Percentiles rank a stretch among this genome's conserved stretches.
phyloP scores from a whole-genome alignment of 805 yeast species.

The Candida sithepensis region DNA sequence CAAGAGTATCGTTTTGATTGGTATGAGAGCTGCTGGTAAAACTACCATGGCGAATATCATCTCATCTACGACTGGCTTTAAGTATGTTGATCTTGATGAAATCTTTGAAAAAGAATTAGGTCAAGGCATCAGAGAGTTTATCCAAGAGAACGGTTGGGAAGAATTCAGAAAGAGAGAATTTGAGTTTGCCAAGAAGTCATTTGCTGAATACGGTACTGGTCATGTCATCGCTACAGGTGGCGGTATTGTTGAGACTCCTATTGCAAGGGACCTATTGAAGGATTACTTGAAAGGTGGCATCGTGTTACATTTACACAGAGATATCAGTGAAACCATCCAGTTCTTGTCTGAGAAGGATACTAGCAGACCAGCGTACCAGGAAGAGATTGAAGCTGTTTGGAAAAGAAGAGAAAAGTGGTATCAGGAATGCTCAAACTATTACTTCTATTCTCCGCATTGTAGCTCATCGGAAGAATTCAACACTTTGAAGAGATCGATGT shows the following conservation, averaged over 20 bases:
- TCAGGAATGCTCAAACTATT: conserved; percentile 71
- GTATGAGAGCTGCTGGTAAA: conserved; percentile 98
- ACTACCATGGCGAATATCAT: conserved; percentile 81
- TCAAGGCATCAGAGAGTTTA: conserved; percentile 53
- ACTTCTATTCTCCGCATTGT: conserved; percentile 76
- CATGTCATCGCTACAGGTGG: conserved; percentile 93
- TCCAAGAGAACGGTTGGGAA: conserved; percentile 80
- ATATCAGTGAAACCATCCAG: conserved; percentile 70
- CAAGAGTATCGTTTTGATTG: conserved; percentile 73
- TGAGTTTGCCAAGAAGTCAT: conserved; percentile 47
- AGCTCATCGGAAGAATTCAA: conserved; percentile 48
- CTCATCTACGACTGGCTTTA: conserved; percentile 63
- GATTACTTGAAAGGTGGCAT: conserved; percentile 56
- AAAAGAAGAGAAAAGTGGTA: conserved; percentile 75
- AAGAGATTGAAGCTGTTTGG: conserved; percentile 84
- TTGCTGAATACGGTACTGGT: conserved; percentile 40
- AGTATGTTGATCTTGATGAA: conserved; percentile 72
- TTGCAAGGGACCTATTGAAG: conserved; percentile 62
- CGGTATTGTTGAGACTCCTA: conserved; percentile 79
- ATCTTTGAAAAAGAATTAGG: conserved; percentile 56
- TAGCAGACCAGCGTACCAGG: conserved; percentile 81
- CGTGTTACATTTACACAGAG: conserved; percentile 88
- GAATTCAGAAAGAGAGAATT: conserved; percentile 70
- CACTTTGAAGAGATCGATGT: conserved; percentile 56
- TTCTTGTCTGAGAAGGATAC: conserved; percentile 71